Percentiles rank a stretch among this genome's conserved stretches.
phyloP scores from a whole-genome alignment of 352 stramenopile genomes.

The Pythium apleroticum region DNA sequence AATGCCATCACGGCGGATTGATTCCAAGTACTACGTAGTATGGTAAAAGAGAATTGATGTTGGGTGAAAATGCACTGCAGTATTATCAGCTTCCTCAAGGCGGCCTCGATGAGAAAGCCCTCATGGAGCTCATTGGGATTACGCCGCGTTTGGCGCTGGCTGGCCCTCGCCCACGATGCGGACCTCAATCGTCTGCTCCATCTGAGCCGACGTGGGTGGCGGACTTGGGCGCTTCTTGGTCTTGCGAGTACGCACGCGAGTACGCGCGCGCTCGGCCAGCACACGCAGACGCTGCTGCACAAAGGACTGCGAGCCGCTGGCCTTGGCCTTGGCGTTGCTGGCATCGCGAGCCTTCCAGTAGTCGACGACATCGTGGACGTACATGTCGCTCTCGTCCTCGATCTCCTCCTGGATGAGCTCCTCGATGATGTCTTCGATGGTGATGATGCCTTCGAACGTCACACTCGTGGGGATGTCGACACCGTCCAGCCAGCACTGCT shows the following conservation, averaged over 20 bases:
- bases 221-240: constrained; percentile 5
- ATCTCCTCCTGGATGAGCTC: constrained; percentile 91
- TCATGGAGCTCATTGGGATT: background rate
- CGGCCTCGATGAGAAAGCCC: too few species aligned
- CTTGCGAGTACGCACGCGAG: constrained; percentile 36
- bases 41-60: too few species aligned
- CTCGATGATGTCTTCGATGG: constrained; percentile 92
- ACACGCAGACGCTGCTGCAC: constrained; percentile 38
- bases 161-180: background rate
- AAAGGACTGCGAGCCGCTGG: constrained; percentile 1
- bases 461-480: constrained; percentile 39
- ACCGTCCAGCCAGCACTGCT: constrained; percentile 50
- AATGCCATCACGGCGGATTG: too few species aligned
- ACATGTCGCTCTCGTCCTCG: constrained; percentile 85
- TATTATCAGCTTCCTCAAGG: background rate
- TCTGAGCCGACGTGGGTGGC: background rate
- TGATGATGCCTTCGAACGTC: constrained; percentile 85
- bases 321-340: background rate
- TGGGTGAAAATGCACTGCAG: background rate
- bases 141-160: constrained; percentile 2
- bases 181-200: constrained; percentile 12
- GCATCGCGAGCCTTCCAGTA: constrained; percentile 43
- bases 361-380: constrained; percentile 56
- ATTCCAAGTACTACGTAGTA: too few species aligned
- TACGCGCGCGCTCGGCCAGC: constrained; percentile 48